Conservation (phyloP, 1,284 basidiomycete species). For the Tilletia setariae region DNA sequence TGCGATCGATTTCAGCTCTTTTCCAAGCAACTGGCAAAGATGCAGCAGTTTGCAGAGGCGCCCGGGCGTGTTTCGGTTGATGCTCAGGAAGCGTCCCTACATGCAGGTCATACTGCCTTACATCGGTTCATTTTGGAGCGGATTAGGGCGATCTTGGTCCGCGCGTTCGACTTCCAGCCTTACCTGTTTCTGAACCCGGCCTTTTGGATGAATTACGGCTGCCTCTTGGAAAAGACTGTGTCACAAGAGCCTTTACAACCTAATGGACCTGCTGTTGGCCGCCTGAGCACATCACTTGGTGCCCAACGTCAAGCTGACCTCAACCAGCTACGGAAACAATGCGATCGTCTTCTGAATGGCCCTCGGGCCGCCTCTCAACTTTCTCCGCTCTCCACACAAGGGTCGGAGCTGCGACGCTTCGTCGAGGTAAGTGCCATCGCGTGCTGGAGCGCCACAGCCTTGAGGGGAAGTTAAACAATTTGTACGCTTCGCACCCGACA, state of each 20-base stretch:
- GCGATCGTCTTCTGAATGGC: neutral
- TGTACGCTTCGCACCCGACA: too few relatives aligned
- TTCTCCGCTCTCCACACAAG: too few relatives aligned
- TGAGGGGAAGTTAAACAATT: too few relatives aligned
- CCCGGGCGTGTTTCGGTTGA: too few relatives aligned
- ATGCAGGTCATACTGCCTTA: neutral
- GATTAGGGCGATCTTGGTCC: neutral
- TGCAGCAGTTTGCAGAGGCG: too few relatives aligned
- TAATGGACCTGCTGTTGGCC: neutral
- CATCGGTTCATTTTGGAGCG: neutral
- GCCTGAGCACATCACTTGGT: neutral
- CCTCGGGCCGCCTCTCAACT: neutral
- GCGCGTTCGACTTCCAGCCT: slow-evolving; percentile 8
- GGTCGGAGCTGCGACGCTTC: too few relatives aligned
- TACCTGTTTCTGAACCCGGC: neutral
- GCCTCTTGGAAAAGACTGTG: neutral
- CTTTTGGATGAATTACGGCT: neutral
- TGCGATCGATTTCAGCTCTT: neutral
- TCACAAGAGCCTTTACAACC: neutral
- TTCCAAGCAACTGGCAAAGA: neutral
- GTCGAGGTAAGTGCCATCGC: too few relatives aligned
- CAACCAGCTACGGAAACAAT: neutral
- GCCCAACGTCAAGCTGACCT: neutral
- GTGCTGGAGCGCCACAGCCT: too few relatives aligned
- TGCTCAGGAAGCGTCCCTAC: too few relatives aligned